A percentile compares a stretch with the other conserved stretches of the same genome.
These are phyloP conservation scores for Karstenula rhodostoma DNA, from an alignment of 2,329 filamentous ascomycete species.

Conservation along the genomic window DNA sequence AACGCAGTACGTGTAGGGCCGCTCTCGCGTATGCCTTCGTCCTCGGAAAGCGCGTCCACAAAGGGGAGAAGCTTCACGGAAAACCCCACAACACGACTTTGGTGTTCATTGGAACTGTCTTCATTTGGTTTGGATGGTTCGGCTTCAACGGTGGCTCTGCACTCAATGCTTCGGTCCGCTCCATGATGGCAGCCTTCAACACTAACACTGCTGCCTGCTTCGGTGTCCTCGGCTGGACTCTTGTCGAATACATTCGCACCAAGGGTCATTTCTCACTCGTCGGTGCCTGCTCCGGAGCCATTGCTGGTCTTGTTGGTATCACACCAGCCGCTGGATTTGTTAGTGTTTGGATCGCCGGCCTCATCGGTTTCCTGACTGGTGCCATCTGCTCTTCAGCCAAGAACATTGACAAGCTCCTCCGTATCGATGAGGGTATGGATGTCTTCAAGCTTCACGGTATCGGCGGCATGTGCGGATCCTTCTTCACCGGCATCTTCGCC, in stretches of 20 bases:
- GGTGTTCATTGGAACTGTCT: slow-evolving; percentile 69
- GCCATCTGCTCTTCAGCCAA: slow-evolving; percentile 60
- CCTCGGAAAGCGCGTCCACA: slow-evolving; percentile 65
- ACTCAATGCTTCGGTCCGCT: slow-evolving; percentile 61
- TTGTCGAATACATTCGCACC: slow-evolving; percentile 62
- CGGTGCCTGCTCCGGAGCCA: slow-evolving; percentile 65
- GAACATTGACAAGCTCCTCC: slow-evolving; percentile 62
- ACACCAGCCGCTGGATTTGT: slow-evolving; percentile 65
- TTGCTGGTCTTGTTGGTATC: slow-evolving; percentile 68
- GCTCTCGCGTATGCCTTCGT: slow-evolving; percentile 71
- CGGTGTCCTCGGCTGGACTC: slow-evolving; percentile 63
- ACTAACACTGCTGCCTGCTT: slow-evolving; percentile 65
- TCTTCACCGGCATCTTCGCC: slow-evolving; percentile 67
- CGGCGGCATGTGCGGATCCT: slow-evolving; percentile 65
- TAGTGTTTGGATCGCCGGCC: slow-evolving; percentile 61
- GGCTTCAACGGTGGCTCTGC: slow-evolving; percentile 67
- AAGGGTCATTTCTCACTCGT: slow-evolving; percentile 64
- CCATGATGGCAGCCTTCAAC: slow-evolving; percentile 65
- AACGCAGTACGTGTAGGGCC: slow-evolving; percentile 29
- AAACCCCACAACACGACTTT: slow-evolving; percentile 70
- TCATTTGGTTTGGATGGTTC: slow-evolving; percentile 72
- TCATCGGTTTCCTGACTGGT: slow-evolving; percentile 65
- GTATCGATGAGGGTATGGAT: slow-evolving; percentile 66
- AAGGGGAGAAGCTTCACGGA: slow-evolving; percentile 58
- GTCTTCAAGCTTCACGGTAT: slow-evolving; percentile 68